phyloP scores from a whole-genome alignment of 129 eudicot species.

The Solidago caesia region DNA sequence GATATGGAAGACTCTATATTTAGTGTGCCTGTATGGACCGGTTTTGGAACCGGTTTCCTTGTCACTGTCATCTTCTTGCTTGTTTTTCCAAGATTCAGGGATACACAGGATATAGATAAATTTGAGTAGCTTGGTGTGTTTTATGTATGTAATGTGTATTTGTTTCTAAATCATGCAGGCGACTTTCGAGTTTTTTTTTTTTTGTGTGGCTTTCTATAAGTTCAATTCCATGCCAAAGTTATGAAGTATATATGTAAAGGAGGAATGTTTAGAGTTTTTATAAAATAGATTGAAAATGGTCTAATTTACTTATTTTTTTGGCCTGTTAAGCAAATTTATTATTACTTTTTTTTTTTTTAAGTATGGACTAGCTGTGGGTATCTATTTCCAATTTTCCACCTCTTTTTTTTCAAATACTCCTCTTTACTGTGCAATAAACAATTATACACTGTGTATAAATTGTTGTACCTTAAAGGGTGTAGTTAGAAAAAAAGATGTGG shows the following conservation, averaged over 20 bases:
- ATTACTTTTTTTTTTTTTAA: too few species aligned
- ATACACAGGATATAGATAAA: slow-evolving; percentile 17
- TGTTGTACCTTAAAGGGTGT: too few species aligned
- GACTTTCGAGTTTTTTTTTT: background rate
- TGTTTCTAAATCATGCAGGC: background rate
- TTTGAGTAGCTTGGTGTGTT: slow-evolving; percentile 25
- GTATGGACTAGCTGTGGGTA: too few species aligned
- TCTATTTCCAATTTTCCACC: too few species aligned
- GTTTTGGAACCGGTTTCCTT: slow-evolving; percentile 45
- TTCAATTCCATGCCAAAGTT: background rate
- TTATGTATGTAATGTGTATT: slow-evolving; percentile 19
- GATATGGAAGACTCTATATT: slow-evolving; percentile 21
- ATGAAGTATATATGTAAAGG: slow-evolving; percentile 10
- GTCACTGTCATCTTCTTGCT: slow-evolving; percentile 34
- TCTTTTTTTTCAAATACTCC: too few species aligned
- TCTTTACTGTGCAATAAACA: too few species aligned
- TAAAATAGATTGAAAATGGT: background rate
- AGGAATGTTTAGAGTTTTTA: background rate
- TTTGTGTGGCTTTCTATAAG: background rate
- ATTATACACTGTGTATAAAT: too few species aligned
- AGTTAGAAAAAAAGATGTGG: too few species aligned
- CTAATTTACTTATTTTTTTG: background rate
- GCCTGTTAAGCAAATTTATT: background rate
- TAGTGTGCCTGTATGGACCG: slow-evolving; percentile 47
- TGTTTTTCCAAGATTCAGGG: slow-evolving; percentile 35